Evolutionary conservation across 305 asterid genomes (phyloP).

Genomic region (Galium porrigens): DNA sequence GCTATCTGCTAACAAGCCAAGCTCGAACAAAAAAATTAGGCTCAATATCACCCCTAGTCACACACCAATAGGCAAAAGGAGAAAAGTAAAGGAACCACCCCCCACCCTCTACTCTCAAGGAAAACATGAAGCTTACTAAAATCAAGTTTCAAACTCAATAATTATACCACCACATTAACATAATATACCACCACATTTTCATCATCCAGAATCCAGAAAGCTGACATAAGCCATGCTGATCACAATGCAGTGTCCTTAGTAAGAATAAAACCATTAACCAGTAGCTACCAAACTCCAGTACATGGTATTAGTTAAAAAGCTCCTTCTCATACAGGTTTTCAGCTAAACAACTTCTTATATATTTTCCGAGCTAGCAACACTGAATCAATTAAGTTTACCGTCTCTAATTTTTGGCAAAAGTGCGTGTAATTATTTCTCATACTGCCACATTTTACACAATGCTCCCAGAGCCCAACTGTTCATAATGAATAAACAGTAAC

Average conservation of each 20-base stretch:
- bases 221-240: not conserved
- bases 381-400: not conserved
- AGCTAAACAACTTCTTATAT: not conserved
- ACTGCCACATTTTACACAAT: not conserved
- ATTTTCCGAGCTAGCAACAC: not conserved
- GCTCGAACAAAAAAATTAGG: too few relatives aligned
- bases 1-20: too few relatives aligned
- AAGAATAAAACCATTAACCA: too few relatives aligned
- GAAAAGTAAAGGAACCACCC: not conserved
- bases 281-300: too few relatives aligned
- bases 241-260: not conserved
- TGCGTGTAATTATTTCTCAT: not conserved
- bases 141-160: not conserved
- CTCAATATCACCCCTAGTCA: too few relatives aligned
- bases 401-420: not conserved
- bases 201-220: too few relatives aligned
- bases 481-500: not conserved
- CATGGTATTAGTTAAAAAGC: not conserved
- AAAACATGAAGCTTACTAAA: not conserved
- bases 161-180: not conserved
- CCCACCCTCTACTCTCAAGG: not conserved
- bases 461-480: not conserved
- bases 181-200: too few relatives aligned
- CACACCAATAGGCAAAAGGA: not conserved
- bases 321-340: not conserved